phyloP scores from a whole-genome alignment of 1,284 basidiomycete genomes.

The Microbotryomycetes sp. region DNA sequence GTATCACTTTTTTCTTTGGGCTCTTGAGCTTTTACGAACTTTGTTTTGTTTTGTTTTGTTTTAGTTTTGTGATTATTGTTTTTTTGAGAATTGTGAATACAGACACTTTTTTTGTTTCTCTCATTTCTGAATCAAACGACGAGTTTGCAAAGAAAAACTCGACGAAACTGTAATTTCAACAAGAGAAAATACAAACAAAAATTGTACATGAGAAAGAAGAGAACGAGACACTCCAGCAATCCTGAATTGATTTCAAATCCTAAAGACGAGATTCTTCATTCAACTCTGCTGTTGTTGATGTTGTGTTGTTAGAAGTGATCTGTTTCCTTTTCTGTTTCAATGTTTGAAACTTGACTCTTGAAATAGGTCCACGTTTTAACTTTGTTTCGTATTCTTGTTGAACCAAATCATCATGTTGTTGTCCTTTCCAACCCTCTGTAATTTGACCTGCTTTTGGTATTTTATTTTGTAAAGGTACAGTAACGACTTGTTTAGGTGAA shows the following conservation, averaged over 20 bases:
- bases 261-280: no score
- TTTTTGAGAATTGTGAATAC: not conserved
- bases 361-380: conserved; percentile 17
- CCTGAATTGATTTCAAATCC: no score
- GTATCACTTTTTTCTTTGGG: not conserved
- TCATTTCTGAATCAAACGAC: no score
- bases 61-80: not conserved
- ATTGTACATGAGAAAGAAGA: no score
- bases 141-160: no score
- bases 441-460: conserved; percentile 17
- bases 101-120: not conserved
- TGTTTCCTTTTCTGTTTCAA: not conserved
- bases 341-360: conserved; percentile 14
- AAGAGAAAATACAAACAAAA: no score
- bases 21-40: no score
- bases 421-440: conserved; percentile 10
- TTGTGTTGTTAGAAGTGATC: not conserved
- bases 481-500: conserved; percentile 19
- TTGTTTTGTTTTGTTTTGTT: not conserved
- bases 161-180: no score
- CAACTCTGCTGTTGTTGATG: no score
- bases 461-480: conserved; percentile 18
- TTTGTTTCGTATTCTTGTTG: not conserved
- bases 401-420: not conserved
- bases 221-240: no score